Evolutionary conservation across 2,329 filamentous ascomycete genomes (phyloP).

Genomic region (Hortaea sp.): DNA sequence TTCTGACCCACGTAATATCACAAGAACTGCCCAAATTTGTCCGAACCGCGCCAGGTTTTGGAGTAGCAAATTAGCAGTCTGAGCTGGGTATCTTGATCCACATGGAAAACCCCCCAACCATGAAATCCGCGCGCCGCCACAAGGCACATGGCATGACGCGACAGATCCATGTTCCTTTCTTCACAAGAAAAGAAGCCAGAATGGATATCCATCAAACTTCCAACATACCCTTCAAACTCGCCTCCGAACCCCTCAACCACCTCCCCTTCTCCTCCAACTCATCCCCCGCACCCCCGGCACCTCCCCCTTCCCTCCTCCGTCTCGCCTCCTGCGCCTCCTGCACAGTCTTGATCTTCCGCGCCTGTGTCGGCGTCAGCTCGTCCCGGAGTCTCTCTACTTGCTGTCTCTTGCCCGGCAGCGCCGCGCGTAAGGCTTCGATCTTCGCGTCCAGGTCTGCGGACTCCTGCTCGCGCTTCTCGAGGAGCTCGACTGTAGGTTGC

Average conservation of each 20-base stretch:
- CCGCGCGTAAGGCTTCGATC: slow-evolving; percentile 44
- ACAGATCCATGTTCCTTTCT: no score
- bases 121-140: no score
- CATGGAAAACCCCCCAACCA: no score
- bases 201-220: slow-evolving; percentile 24
- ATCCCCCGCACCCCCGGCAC: slow-evolving; percentile 55
- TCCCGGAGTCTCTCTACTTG: slow-evolving; percentile 57
- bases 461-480: slow-evolving; percentile 32
- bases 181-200: no score
- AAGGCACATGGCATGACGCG: no score
- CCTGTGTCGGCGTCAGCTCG: slow-evolving; percentile 60
- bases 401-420: slow-evolving; percentile 54
- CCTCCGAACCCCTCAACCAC: slow-evolving; percentile 65
- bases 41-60: no score
- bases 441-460: slow-evolving; percentile 32
- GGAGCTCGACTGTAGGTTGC: slow-evolving; percentile 31
- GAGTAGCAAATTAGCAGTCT: no score
- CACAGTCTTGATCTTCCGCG: slow-evolving; percentile 53
- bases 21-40: no score
- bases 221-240: slow-evolving; percentile 51
- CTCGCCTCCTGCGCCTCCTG: slow-evolving; percentile 62
- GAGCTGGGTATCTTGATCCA: no score
- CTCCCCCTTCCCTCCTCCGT: slow-evolving; percentile 52
- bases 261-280: slow-evolving; percentile 66
- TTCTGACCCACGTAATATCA: no score